phyloP scores from a whole-genome alignment of 164 flowering plant species.

The Piper longum region DNA sequence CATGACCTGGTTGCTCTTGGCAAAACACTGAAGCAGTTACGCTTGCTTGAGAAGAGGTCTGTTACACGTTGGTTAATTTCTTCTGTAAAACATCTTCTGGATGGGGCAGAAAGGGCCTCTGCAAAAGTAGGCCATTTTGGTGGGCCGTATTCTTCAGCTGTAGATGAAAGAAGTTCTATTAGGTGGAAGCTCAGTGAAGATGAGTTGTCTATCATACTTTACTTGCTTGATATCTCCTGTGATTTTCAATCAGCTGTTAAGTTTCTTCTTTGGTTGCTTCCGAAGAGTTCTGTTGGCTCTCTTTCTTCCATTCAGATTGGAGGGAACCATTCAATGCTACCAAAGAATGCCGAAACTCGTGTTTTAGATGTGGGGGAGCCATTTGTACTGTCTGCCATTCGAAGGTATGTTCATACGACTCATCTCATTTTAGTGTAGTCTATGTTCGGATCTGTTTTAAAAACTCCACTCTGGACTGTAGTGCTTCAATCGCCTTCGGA shows the following conservation, averaged over 20 bases:
- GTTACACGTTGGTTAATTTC: slow-evolving; percentile 54
- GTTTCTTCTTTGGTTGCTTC: slow-evolving; percentile 83
- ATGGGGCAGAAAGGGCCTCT: slow-evolving; percentile 46
- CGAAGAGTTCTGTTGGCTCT: slow-evolving; percentile 38
- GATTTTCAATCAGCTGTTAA: slow-evolving; percentile 58
- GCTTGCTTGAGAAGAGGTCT: slow-evolving; percentile 49
- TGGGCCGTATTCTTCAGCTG: slow-evolving; percentile 28
- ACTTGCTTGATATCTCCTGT: slow-evolving; percentile 64
- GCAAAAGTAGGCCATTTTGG: slow-evolving; percentile 40
- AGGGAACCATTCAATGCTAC: slow-evolving; percentile 32
- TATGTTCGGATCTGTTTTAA: background rate
- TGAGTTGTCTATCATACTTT: slow-evolving; percentile 56
- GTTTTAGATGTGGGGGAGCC: slow-evolving; percentile 78
- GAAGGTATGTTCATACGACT: slow-evolving; percentile 35
- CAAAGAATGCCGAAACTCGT: slow-evolving; percentile 51
- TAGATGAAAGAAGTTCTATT: slow-evolving; percentile 35
- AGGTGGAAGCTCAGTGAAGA: slow-evolving; percentile 91
- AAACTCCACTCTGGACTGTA: too few relatives aligned
- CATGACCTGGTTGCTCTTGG: slow-evolving; percentile 58
- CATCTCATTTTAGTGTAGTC: background rate
- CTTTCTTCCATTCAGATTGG: slow-evolving; percentile 44
- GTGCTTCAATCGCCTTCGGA: too few relatives aligned
- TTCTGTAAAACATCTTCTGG: slow-evolving; percentile 50
- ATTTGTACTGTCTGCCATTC: slow-evolving; percentile 58
- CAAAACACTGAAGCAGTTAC: slow-evolving; percentile 46